Percentiles rank a stretch among this genome's conserved stretches.
These are phyloP conservation scores for Macrophomina tecta DNA, from an alignment of 2,329 filamentous ascomycete genomes.

Conservation along the genomic window DNA sequence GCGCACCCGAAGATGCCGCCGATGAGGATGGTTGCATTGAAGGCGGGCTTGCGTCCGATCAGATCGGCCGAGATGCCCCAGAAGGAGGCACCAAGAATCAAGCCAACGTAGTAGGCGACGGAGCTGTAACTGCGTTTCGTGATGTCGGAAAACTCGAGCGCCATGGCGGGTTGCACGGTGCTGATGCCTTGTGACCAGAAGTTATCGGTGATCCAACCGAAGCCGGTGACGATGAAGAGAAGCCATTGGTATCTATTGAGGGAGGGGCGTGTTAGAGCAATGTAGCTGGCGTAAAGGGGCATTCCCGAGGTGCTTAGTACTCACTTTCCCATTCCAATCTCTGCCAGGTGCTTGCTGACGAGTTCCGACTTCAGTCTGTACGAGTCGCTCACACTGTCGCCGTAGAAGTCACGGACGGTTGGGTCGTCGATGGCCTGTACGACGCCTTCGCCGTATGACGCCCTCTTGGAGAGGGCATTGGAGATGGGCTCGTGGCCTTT, in stretches of 20 bases:
- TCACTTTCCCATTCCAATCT: slow-evolving; percentile 30
- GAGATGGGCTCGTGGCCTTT: slow-evolving; percentile 10
- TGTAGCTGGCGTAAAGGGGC: background rate
- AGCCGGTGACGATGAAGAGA: slow-evolving; percentile 69
- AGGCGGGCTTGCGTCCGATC: slow-evolving; percentile 30
- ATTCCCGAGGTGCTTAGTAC: background rate
- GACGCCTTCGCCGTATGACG: slow-evolving; percentile 15
- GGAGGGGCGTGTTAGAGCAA: background rate
- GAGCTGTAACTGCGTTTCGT: slow-evolving; percentile 39
- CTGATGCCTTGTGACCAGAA: slow-evolving; percentile 39
- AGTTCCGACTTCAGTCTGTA: slow-evolving; percentile 43
- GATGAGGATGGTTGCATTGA: slow-evolving; percentile 30
- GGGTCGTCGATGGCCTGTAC: slow-evolving; percentile 35
- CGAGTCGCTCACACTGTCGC: slow-evolving; percentile 39
- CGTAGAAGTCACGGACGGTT: slow-evolving; percentile 47
- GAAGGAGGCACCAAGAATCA: slow-evolving; percentile 45
- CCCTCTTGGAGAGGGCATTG: background rate
- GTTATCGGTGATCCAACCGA: slow-evolving; percentile 74
- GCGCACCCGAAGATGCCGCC: slow-evolving; percentile 30
- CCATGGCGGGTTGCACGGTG: slow-evolving; percentile 28
- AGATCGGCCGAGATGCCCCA: slow-evolving; percentile 42
- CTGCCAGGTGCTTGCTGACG: slow-evolving; percentile 27
- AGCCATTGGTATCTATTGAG: slow-evolving; percentile 56
- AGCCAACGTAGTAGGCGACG: slow-evolving; percentile 42
- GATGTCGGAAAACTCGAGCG: slow-evolving; percentile 29